Evolutionary conservation across 176 grass and related monocot species (phyloP), one percentile per base, ranked within the genome.

Genomic region (Cenchrus purpureus): DNA sequence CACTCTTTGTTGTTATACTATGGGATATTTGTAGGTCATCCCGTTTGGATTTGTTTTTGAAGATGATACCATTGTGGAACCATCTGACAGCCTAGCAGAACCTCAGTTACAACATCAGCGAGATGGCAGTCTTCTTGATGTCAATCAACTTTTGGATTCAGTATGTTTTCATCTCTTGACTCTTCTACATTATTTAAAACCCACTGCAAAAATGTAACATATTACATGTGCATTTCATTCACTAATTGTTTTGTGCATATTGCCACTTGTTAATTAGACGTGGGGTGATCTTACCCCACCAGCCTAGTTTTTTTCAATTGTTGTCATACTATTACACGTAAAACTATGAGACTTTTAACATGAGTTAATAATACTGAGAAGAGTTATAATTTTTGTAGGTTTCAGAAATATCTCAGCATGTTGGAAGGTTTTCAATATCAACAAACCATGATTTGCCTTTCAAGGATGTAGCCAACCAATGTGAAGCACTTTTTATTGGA

Each of bases 91-190:
- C 66, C 72, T 55, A 64, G 81, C 31, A 76, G 91, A 92, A 84
- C 59, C 89, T 62, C 81, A 74, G 60, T 65, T 61, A 10, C 86
- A 31, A 29, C 67, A 90, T 53, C 55, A 54, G 4, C 75, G 34
- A 81, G 81, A 90, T 59, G 87, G 69, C 16, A 86, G 76, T 43
- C 68, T 94, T 88, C 83, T 95, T 66, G 92, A 87, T 81, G 89
- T 92, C 69, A 76, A 92, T 68, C 88, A 89, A 69, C 90, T 98
- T 76, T 86, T 98, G 2, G 85, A 98, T 87, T 95, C 93, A 43
- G 97, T 94, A 94, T 54, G 78, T 71, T 54, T 70, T 78, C 68
- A 20, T 79, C 28, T 81, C 37, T 14, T 57, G 5, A 7, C 58
- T 87, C 8, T 63, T 59, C 43, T 51, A 59, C 12, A 70, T 37